Conservation (phyloP, 1,284 basidiomycete species). For the Cystobasidiaceae sp. region DNA sequence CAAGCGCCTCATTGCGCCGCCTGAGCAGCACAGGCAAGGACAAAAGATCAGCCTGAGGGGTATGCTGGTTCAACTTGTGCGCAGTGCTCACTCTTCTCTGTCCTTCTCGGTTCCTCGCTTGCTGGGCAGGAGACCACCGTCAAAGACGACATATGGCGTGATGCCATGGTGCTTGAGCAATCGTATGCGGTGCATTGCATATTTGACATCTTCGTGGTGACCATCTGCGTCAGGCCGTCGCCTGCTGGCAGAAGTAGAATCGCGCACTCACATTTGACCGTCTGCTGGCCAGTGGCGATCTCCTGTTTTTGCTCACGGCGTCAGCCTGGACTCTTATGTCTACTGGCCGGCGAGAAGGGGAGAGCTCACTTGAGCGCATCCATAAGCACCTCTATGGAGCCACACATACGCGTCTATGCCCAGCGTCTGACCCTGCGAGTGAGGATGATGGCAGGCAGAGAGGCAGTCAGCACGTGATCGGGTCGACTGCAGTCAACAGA, state of each 20-base stretch:
- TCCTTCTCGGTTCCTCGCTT: slow-evolving; percentile 85
- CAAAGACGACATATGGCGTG: slow-evolving; percentile 88
- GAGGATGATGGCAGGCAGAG: background rate
- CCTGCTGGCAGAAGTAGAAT: too few species aligned
- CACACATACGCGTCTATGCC: slow-evolving; percentile 51
- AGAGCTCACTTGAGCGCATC: slow-evolving; percentile 59
- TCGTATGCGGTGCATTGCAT: slow-evolving; percentile 86
- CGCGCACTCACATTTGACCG: slow-evolving; percentile 68
- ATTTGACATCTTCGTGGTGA: slow-evolving; percentile 91
- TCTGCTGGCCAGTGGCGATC: slow-evolving; percentile 74
- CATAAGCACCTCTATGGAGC: slow-evolving; percentile 91
- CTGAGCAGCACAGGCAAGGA: too few species aligned
- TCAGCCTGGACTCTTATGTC: too few species aligned
- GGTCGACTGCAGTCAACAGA: background rate
- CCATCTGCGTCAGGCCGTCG: too few species aligned
- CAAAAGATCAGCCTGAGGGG: background rate
- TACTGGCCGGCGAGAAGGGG: too few species aligned
- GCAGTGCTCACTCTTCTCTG: slow-evolving; percentile 55
- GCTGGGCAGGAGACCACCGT: slow-evolving; percentile 89
- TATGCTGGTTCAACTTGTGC: background rate
- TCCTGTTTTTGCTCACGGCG: slow-evolving; percentile 55
- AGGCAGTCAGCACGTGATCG: background rate
- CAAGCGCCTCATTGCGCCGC: slow-evolving; percentile 60
- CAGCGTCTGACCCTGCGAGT: slow-evolving; percentile 41
- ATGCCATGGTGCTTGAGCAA: slow-evolving; percentile 79